These are phyloP conservation scores for Capniomyces stellatus DNA, from an alignment of 371 early-diverging fungal species.

Conservation along the genomic window DNA sequence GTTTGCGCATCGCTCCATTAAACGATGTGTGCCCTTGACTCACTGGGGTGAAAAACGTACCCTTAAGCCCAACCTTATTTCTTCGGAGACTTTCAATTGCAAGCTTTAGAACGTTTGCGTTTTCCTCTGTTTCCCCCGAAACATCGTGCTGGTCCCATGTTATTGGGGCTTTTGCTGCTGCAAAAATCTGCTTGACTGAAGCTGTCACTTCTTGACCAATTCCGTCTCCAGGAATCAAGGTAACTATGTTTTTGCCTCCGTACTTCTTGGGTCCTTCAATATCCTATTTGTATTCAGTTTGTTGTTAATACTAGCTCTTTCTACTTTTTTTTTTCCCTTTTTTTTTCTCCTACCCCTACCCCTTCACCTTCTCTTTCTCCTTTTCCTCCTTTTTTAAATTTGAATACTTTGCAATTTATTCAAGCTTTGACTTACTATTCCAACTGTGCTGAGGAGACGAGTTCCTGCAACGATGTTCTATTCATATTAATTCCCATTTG, in stretches of 20 bases:
- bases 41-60: constrained; percentile 85
- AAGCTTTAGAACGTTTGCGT: constrained; percentile 55
- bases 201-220: constrained; percentile 80
- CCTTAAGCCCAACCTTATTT: constrained; percentile 93
- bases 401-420: too few relatives aligned
- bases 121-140: constrained; percentile 61
- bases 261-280: constrained; percentile 37
- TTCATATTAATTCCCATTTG: too few relatives aligned
- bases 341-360: too few relatives aligned
- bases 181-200: constrained; percentile 83
- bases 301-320: too few relatives aligned
- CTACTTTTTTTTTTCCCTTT: too few relatives aligned
- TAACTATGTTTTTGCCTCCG: constrained; percentile 83
- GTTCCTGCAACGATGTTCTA: too few relatives aligned
- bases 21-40: constrained; percentile 75
- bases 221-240: constrained; percentile 95
- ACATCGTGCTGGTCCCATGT: constrained; percentile 91
- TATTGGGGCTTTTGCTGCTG: constrained; percentile 76
- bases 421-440: too few relatives aligned
- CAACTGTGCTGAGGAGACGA: too few relatives aligned
- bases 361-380: too few relatives aligned
- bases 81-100: constrained; percentile 75
- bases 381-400: too few relatives aligned
- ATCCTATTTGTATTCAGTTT: constrained; percentile 8
- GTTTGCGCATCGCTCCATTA: constrained; percentile 89